These are phyloP conservation scores for Lepidium aucheri DNA, from an alignment of 345 rosid genomes.

Conservation along the genomic window DNA sequence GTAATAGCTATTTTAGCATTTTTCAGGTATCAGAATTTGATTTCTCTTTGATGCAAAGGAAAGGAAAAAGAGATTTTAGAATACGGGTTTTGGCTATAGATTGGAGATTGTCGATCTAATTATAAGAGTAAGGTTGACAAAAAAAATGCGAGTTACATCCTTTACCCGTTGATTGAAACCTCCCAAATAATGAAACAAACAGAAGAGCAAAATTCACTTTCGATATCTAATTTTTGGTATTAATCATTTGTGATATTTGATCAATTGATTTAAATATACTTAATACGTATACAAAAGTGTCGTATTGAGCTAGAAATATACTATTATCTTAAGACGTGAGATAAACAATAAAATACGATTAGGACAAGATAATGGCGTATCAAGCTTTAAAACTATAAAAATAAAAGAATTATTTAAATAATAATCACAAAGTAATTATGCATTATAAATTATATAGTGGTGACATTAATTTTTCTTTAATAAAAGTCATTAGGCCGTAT, in stretches of 20 bases:
- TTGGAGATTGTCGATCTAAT: too few species aligned
- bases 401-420: background rate
- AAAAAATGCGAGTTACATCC: background rate
- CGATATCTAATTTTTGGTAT: too few species aligned
- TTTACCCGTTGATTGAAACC: background rate
- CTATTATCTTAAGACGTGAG: background rate
- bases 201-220: background rate
- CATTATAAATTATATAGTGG: background rate
- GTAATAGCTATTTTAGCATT: too few species aligned
- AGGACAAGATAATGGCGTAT: slow-evolving; percentile 1
- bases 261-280: background rate
- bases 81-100: too few species aligned
- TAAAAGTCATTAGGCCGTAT: background rate
- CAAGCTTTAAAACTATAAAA: background rate
- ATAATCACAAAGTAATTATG: background rate
- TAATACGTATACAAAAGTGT: background rate
- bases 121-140: too few species aligned
- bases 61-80: too few species aligned
- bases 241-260: background rate
- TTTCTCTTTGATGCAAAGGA: too few species aligned
- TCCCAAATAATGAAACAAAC: background rate
- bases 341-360: background rate
- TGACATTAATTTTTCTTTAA: background rate
- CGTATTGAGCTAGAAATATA: background rate
- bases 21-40: too few species aligned